Evolutionary conservation across 139 green algal genomes (phyloP).

Genomic region (Chlorella sp.): DNA sequence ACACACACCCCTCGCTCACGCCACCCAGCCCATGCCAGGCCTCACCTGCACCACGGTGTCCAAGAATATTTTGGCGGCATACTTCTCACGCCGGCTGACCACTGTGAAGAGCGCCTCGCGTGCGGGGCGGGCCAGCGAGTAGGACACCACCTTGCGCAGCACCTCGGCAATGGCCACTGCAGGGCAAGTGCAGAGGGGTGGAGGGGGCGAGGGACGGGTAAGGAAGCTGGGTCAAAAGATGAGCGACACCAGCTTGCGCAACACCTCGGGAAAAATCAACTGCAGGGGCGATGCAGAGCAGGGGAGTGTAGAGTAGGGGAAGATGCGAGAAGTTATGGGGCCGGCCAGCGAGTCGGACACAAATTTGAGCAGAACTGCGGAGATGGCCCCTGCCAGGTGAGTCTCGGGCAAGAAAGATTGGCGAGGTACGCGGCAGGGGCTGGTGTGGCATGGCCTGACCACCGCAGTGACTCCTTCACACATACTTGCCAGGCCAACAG

Average conservation of each 20-base stretch:
- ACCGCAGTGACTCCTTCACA: not conserved
- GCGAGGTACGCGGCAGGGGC: not conserved
- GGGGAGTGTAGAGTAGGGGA: too few species aligned
- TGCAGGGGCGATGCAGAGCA: too few species aligned
- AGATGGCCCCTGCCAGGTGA: too few species aligned
- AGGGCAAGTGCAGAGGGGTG: not conserved
- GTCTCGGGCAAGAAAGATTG: not conserved
- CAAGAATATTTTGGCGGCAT: conserved; percentile 74
- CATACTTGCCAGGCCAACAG: too few species aligned
- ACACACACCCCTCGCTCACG: not conserved
- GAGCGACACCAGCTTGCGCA: too few species aligned
- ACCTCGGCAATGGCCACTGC: conserved; percentile 63
- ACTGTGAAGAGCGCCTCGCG: conserved; percentile 87
- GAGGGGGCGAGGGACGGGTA: not conserved
- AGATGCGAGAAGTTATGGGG: too few species aligned
- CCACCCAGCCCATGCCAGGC: not conserved
- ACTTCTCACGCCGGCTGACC: conserved; percentile 79
- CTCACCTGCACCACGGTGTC: conserved; percentile 32
- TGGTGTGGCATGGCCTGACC: not conserved
- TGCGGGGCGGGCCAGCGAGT: conserved; percentile 69
- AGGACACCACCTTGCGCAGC: conserved; percentile 72
- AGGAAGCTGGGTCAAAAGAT: too few species aligned
- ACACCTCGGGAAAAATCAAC: too few species aligned
- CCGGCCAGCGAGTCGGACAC: too few species aligned
- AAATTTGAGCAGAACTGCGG: too few species aligned